These are phyloP conservation scores for Penicillium sp. DNA, from an alignment of 2,329 filamentous ascomycete genomes.

Conservation along the genomic window DNA sequence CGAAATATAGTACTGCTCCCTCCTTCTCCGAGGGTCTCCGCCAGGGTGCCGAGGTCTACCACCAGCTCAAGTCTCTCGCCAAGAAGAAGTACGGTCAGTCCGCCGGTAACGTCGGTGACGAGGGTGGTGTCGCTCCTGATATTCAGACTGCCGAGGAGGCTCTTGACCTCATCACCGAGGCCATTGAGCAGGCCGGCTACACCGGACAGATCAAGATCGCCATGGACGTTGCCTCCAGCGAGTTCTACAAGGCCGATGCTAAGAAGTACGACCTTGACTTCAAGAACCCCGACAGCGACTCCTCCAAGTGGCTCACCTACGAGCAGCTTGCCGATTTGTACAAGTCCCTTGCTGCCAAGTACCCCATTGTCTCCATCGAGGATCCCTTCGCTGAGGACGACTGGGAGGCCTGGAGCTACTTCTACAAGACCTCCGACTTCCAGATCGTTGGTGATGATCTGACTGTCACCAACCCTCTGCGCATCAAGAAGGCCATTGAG, in stretches of 20 bases:
- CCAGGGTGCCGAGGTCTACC: slow-evolving; percentile 96
- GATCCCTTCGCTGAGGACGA: slow-evolving; percentile 99
- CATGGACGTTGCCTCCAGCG: slow-evolving; percentile 98
- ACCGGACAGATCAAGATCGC: slow-evolving; percentile 95
- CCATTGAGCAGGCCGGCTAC: slow-evolving; percentile 95
- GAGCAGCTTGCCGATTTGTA: slow-evolving; percentile 94
- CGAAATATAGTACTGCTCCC: slow-evolving; percentile 64
- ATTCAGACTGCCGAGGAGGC: slow-evolving; percentile 97
- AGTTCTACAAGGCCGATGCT: slow-evolving; percentile 96
- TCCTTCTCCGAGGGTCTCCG: slow-evolving; percentile 95
- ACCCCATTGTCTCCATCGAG: slow-evolving; percentile 98
- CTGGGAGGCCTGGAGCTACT: slow-evolving; percentile 99
- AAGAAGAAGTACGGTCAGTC: slow-evolving; percentile 99
- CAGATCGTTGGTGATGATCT: slow-evolving; percentile 98
- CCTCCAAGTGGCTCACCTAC: slow-evolving; percentile 97
- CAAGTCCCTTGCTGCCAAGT: slow-evolving; percentile 83
- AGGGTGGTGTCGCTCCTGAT: slow-evolving; percentile 98
- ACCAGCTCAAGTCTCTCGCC: slow-evolving; percentile 91
- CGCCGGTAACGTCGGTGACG: slow-evolving; percentile 97
- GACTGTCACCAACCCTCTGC: slow-evolving; percentile 97
- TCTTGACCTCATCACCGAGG: slow-evolving; percentile 89
- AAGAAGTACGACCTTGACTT: slow-evolving; percentile 99
- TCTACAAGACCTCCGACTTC: slow-evolving; percentile 98
- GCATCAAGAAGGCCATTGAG: slow-evolving; percentile 99
- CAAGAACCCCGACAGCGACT: slow-evolving; percentile 99